phyloP scores from a whole-genome alignment of 2,329 filamentous ascomycete species.

The Orbilia blumenaviensis region DNA sequence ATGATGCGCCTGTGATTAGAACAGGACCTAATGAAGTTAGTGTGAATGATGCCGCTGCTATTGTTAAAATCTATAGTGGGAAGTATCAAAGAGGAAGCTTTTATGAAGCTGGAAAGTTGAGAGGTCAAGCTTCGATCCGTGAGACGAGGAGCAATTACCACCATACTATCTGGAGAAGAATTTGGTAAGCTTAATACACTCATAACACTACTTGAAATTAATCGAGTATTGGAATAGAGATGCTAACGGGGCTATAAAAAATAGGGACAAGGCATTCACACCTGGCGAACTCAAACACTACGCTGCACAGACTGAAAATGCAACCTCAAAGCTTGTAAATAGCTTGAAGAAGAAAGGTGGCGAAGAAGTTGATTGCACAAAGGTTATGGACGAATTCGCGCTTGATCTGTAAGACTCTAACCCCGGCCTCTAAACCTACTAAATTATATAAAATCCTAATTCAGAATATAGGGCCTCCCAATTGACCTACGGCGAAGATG shows the following conservation, averaged over 20 bases:
- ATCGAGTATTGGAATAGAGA: neutral
- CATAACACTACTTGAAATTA: too few species aligned
- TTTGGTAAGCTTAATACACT: constrained; percentile 37
- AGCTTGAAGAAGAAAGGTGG: constrained; percentile 29
- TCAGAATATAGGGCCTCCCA: constrained; percentile 7
- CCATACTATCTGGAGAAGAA: constrained; percentile 48
- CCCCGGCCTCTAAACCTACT: neutral
- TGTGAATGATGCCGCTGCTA: constrained; percentile 41
- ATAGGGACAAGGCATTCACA: constrained; percentile 33
- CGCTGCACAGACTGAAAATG: constrained; percentile 16
- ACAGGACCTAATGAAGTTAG: constrained; percentile 38
- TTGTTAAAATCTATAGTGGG: constrained; percentile 39
- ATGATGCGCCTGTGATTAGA: constrained; percentile 20
- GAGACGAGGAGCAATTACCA: constrained; percentile 41
- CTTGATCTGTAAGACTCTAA: constrained; percentile 23
- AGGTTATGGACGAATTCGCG: constrained; percentile 37
- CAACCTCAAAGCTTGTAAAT: constrained; percentile 22
- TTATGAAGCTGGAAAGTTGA: constrained; percentile 41
- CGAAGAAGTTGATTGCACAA: constrained; percentile 20
- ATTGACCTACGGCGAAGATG: constrained; percentile 35
- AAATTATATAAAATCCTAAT: neutral
- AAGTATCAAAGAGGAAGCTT: constrained; percentile 38
- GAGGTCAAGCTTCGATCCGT: constrained; percentile 8
- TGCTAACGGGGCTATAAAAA: neutral
- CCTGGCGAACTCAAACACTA: constrained; percentile 29